Evolutionary conservation across 2,329 filamentous ascomycete genomes (phyloP).

Genomic region (Ophidiomyces ophidiicola): DNA sequence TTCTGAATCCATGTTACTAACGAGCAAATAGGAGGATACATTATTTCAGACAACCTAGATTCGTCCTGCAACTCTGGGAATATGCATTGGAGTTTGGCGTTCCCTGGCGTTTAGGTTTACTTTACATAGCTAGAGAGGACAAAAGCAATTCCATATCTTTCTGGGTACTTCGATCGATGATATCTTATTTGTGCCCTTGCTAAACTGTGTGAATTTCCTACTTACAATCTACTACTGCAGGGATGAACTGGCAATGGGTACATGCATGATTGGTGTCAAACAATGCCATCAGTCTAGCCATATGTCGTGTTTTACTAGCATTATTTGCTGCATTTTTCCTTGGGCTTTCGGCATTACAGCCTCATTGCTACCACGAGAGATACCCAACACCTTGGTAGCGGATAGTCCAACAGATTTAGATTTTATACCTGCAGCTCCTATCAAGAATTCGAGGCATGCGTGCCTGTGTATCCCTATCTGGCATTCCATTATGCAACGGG

Average conservation of each 20-base stretch:
- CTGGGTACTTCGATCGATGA: background rate
- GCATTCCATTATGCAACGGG: too few relatives aligned
- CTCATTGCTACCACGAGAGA: too few relatives aligned
- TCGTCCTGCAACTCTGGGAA: background rate
- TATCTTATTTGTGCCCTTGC: background rate
- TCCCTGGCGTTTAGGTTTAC: background rate
- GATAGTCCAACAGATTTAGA: too few relatives aligned
- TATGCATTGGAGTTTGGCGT: background rate
- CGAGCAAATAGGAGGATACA: constrained; percentile 42
- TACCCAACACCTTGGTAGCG: too few relatives aligned
- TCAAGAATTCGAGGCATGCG: background rate
- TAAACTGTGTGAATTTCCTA: too few relatives aligned
- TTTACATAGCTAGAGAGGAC: background rate
- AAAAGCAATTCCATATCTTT: constrained; percentile 1
- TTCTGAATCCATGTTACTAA: background rate
- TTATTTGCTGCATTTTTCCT: background rate
- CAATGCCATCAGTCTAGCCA: background rate
- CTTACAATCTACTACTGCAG: background rate
- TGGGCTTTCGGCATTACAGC: background rate
- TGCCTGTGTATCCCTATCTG: background rate
- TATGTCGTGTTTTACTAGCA: background rate
- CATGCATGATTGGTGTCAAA: constrained; percentile 2
- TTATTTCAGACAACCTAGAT: constrained; percentile 42
- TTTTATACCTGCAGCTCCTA: background rate
- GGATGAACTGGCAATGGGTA: background rate